A percentile compares a stretch with the other conserved stretches of the same genome.
These are phyloP conservation scores for Melampsora abietis-canadensis DNA, from an alignment of 1,284 basidiomycete species.

Conservation along the genomic window DNA sequence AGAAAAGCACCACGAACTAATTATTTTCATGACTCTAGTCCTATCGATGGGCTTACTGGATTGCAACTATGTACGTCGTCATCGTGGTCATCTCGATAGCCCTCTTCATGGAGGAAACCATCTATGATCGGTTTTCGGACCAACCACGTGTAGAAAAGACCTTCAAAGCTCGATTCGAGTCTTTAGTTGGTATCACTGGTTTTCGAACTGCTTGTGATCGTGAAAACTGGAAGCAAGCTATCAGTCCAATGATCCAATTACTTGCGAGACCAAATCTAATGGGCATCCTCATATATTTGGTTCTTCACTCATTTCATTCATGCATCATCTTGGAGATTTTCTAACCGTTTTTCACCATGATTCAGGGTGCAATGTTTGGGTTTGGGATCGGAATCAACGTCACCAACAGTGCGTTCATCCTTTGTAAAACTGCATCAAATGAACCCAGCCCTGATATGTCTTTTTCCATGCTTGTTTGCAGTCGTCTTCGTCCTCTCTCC, in stretches of 20 bases:
- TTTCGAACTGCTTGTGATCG: constrained; percentile 61
- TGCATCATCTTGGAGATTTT: too few relatives aligned
- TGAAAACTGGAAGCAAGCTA: constrained; percentile 59
- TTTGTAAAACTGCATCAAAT: background rate
- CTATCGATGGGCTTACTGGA: constrained; percentile 71
- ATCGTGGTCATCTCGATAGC: constrained; percentile 62
- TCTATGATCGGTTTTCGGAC: constrained; percentile 65
- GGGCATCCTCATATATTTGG: constrained; percentile 62
- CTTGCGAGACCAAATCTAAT: constrained; percentile 66
- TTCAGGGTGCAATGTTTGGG: constrained; percentile 58
- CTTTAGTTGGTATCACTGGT: constrained; percentile 66
- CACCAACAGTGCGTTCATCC: constrained; percentile 62
- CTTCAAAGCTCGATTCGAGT: constrained; percentile 62
- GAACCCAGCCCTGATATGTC: background rate
- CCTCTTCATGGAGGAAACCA: constrained; percentile 65
- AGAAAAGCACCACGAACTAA: too few relatives aligned
- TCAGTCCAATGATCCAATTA: constrained; percentile 59
- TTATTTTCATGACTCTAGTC: constrained; percentile 47
- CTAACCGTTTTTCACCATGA: too few relatives aligned
- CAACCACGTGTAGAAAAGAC: constrained; percentile 57
- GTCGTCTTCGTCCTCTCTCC: constrained; percentile 61
- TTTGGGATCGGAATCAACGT: constrained; percentile 72
- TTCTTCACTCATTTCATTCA: too few relatives aligned
- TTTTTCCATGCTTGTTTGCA: background rate
- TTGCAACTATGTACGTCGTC: constrained; percentile 62